Percentiles rank a stretch among this genome's conserved stretches.
Conservation (phyloP, 179 eudicot species). For the Nepenthes alata region DNA sequence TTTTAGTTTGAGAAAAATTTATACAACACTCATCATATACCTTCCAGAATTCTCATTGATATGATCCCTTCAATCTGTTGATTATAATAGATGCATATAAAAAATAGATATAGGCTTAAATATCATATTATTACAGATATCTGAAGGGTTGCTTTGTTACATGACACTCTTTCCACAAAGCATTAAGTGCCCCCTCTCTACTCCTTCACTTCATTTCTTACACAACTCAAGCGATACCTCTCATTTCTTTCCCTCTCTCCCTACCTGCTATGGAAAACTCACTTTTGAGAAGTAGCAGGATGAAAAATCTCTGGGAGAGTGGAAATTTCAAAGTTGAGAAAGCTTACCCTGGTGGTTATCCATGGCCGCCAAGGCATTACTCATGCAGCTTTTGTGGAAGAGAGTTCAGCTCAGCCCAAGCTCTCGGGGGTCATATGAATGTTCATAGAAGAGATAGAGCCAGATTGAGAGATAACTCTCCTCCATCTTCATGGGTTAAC, state of each 20-base stretch:
- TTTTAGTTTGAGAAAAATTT: neutral
- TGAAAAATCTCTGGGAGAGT: conserved; percentile 17
- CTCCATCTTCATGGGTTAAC: conserved; percentile 9
- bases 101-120: too few relatives aligned
- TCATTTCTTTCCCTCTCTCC: neutral
- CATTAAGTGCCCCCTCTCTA: neutral
- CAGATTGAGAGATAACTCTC: conserved; percentile 21
- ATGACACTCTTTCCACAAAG: too few relatives aligned
- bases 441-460: conserved; percentile 67
- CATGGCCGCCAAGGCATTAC: conserved; percentile 61
- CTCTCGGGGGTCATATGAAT: conserved; percentile 78
- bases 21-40: neutral
- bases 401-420: conserved; percentile 62
- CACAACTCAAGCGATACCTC: too few relatives aligned
- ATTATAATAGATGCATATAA: too few relatives aligned
- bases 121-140: too few relatives aligned
- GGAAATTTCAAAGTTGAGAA: conserved; percentile 4
- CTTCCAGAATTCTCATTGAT: neutral
- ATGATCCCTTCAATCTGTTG: neutral
- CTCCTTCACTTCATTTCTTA: neutral
- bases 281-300: conserved; percentile 17
- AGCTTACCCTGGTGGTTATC: conserved; percentile 22
- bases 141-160: too few relatives aligned
- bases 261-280: conserved; percentile 20
- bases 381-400: conserved; percentile 56